Conservation (phyloP, 2,329 filamentous ascomycete genomes). For the Chrysoporthe puriensis region DNA sequence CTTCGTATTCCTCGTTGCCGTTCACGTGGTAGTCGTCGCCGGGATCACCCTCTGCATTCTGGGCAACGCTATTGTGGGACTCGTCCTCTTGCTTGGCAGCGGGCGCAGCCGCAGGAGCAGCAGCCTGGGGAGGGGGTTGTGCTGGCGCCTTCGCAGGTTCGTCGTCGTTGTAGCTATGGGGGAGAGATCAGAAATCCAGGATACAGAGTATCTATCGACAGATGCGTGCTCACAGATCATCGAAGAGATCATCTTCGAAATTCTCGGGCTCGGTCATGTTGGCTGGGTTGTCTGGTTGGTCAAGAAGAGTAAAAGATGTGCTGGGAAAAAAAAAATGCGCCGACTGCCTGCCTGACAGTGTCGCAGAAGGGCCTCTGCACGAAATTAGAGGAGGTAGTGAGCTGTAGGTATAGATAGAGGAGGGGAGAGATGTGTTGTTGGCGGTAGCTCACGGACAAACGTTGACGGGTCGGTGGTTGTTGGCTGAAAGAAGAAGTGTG, state of each 20-base stretch:
- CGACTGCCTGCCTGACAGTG: not conserved
- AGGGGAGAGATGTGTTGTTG: not conserved
- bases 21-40: conserved; percentile 46
- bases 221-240: conserved; percentile 72
- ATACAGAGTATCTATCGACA: not conserved
- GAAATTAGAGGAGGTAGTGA: not conserved
- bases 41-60: conserved; percentile 3
- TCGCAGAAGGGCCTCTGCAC: not conserved
- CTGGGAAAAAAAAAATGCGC: not conserved
- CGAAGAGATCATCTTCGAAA: conserved; percentile 88
- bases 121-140: conserved; percentile 27
- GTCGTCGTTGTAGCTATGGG: conserved; percentile 65
- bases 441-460: not conserved
- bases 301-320: not conserved
- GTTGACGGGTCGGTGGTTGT: not conserved
- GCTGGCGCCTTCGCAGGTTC: conserved; percentile 46
- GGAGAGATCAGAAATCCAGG: conserved; percentile 24
- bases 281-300: conserved; percentile 28
- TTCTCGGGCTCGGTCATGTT: conserved; percentile 77
- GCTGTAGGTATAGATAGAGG: not conserved
- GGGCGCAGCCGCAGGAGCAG: conserved; percentile 36
- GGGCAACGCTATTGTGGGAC: conserved; percentile 32
- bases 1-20: conserved; percentile 43
- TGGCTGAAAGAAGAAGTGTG: not conserved
- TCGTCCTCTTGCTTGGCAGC: conserved; percentile 34